phyloP scores from a whole-genome alignment of 257 asterid species.

The Linderniella brevidens region DNA sequence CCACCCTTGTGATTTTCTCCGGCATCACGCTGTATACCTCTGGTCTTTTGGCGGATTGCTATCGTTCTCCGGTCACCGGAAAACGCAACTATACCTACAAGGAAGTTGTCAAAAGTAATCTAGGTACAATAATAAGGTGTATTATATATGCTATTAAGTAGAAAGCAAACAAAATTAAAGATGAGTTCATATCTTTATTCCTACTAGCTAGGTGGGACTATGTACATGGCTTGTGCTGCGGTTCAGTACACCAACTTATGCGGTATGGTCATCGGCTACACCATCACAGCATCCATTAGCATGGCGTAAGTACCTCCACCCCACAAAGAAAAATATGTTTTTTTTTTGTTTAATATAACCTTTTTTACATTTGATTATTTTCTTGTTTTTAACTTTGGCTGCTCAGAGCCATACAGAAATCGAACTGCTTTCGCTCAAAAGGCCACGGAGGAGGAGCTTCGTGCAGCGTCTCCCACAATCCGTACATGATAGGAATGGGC shows the following conservation, averaged over 20 bases:
- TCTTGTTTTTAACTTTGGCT: background rate
- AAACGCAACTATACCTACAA: slow-evolving; percentile 51
- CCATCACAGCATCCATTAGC: slow-evolving; percentile 62
- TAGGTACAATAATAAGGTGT: slow-evolving; percentile 29
- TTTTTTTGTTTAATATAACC: too few relatives aligned
- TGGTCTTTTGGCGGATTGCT: slow-evolving; percentile 42
- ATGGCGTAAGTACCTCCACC: slow-evolving; percentile 65
- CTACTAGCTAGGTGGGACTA: slow-evolving; percentile 22
- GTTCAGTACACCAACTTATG: slow-evolving; percentile 41
- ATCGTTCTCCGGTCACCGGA: slow-evolving; percentile 33
- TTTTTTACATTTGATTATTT: too few relatives aligned
- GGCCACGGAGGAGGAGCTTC: slow-evolving; percentile 7
- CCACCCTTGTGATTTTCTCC: slow-evolving; percentile 33
- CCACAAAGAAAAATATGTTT: too few relatives aligned
- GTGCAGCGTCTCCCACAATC: slow-evolving; percentile 29
- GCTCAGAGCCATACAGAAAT: slow-evolving; percentile 47
- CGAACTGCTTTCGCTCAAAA: too few relatives aligned
- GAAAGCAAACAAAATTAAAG: background rate
- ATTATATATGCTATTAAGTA: background rate
- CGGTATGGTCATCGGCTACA: slow-evolving; percentile 53
- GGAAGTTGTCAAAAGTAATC: slow-evolving; percentile 45
- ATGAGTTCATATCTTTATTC: background rate
- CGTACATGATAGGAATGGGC: slow-evolving; percentile 47
- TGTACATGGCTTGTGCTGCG: slow-evolving; percentile 38
- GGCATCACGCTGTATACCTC: slow-evolving; percentile 40